phyloP scores from a whole-genome alignment of 495 filamentous ascomycete species.

The Parathielavia hyrcaniae region DNA sequence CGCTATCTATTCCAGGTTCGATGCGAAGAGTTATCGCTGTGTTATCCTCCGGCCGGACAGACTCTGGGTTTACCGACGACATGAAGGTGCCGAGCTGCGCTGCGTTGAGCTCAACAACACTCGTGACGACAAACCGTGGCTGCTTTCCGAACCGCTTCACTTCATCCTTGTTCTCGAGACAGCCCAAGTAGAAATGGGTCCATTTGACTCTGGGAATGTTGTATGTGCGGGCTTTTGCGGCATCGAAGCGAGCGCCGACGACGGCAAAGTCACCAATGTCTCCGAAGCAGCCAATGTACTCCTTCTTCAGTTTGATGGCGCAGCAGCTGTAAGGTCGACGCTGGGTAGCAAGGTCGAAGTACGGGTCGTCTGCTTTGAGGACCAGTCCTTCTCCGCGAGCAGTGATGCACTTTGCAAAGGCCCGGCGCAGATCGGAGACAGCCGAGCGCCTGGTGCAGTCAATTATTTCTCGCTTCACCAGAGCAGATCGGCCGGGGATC shows the following conservation, averaged over 20 bases:
- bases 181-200: constrained; percentile 77
- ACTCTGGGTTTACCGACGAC: constrained; percentile 32
- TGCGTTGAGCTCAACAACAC: constrained; percentile 40
- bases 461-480: constrained; percentile 56
- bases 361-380: constrained; percentile 75
- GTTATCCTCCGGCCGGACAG: constrained; percentile 30
- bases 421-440: constrained; percentile 47
- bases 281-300: constrained; percentile 74
- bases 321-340: constrained; percentile 38
- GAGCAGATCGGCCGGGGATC: constrained; percentile 52
- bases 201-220: constrained; percentile 50
- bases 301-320: constrained; percentile 84
- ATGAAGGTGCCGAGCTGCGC: constrained; percentile 33
- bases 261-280: constrained; percentile 78
- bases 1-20: constrained; percentile 31
- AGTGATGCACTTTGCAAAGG: constrained; percentile 60
- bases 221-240: constrained; percentile 49
- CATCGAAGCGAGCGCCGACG: constrained; percentile 62
- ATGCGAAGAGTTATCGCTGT: constrained; percentile 28
- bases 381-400: constrained; percentile 68
- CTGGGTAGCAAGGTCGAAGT: constrained; percentile 52
- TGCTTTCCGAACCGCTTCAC: constrained; percentile 46
- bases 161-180: constrained; percentile 65
- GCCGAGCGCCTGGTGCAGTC: constrained; percentile 50
- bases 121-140: constrained; percentile 60